A percentile compares a stretch with the other conserved stretches of the same genome.
These are phyloP conservation scores for Globisporangium barbulae DNA, from an alignment of 352 stramenopile genomes.

Conservation along the genomic window DNA sequence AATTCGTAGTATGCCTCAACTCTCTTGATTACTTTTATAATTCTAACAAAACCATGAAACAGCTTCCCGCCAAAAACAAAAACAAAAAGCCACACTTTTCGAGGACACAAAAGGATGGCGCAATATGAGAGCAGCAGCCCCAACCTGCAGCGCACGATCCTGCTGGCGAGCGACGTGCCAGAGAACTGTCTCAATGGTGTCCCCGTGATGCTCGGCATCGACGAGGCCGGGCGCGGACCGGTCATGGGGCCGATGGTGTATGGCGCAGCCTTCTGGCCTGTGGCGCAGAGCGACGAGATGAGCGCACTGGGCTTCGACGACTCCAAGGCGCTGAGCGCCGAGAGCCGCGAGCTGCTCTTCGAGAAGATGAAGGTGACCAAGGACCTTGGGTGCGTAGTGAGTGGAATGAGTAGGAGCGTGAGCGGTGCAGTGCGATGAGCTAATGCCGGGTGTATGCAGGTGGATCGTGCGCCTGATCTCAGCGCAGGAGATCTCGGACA, in stretches of 20 bases:
- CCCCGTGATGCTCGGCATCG: conserved; percentile 92
- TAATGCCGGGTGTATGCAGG: conserved; percentile 26
- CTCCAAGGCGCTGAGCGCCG: conserved; percentile 90
- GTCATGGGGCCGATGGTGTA: conserved; percentile 96
- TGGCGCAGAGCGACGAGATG: conserved; percentile 71
- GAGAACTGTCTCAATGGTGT: conserved; percentile 51
- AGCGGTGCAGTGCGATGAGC: not conserved
- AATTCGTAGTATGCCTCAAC: no score
- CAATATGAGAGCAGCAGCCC: not conserved
- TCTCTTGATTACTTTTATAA: no score
- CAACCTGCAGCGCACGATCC: conserved; percentile 49
- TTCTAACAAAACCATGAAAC: not conserved
- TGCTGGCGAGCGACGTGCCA: conserved; percentile 66
- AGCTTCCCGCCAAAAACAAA: conserved; percentile 5
- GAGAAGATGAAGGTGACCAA: conserved; percentile 79
- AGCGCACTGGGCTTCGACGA: conserved; percentile 91
- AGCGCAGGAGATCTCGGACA: conserved; percentile 92
- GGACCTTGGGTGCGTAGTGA: conserved; percentile 43
- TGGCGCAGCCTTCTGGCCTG: conserved; percentile 89
- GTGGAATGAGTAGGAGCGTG: no score
- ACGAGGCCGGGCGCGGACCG: conserved; percentile 92
- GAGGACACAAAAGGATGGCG: not conserved
- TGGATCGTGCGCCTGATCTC: conserved; percentile 91
- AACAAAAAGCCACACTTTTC: conserved; percentile 3
- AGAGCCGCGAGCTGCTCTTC: conserved; percentile 87